These are phyloP conservation scores for Toxicodendron radicans DNA, from an alignment of 345 rosid genomes.

Conservation along the genomic window DNA sequence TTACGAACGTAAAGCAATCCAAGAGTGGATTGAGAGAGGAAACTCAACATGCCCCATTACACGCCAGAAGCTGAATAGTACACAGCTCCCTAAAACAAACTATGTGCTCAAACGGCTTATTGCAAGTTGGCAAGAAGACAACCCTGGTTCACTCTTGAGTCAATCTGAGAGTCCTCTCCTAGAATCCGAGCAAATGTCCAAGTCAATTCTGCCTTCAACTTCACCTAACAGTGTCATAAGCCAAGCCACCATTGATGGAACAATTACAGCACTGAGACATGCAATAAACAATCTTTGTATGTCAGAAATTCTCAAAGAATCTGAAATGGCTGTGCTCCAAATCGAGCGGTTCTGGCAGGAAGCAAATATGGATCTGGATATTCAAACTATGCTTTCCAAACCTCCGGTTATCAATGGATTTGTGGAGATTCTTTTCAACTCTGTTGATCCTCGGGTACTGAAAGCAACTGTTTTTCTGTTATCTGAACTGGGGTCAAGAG, in stretches of 20 bases:
- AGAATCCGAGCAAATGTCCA: slow-evolving; percentile 26
- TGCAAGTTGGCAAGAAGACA: slow-evolving; percentile 55
- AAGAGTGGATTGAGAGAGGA: slow-evolving; percentile 70
- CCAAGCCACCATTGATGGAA: slow-evolving; percentile 51
- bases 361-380: slow-evolving; percentile 35
- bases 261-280: slow-evolving; percentile 43
- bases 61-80: slow-evolving; percentile 53
- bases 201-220: slow-evolving; percentile 31
- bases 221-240: slow-evolving; percentile 57
- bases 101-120: slow-evolving; percentile 71
- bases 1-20: slow-evolving; percentile 63
- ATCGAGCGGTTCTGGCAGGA: slow-evolving; percentile 62
- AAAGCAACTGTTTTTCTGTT: slow-evolving; percentile 56
- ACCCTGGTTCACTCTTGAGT: slow-evolving; percentile 29
- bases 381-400: slow-evolving; percentile 50
- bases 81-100: slow-evolving; percentile 61
- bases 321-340: slow-evolving; percentile 62
- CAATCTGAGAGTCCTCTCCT: slow-evolving; percentile 23
- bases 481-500: slow-evolving; percentile 70
- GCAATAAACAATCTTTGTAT: slow-evolving; percentile 52
- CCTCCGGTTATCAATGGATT: slow-evolving; percentile 63
- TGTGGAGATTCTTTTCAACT: slow-evolving; percentile 72
- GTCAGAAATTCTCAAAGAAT: slow-evolving; percentile 57
- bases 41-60: slow-evolving; percentile 73
- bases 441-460: slow-evolving; percentile 47